Conservation (phyloP, 2,329 filamentous ascomycete genomes). For the Paraphoma sp. region DNA sequence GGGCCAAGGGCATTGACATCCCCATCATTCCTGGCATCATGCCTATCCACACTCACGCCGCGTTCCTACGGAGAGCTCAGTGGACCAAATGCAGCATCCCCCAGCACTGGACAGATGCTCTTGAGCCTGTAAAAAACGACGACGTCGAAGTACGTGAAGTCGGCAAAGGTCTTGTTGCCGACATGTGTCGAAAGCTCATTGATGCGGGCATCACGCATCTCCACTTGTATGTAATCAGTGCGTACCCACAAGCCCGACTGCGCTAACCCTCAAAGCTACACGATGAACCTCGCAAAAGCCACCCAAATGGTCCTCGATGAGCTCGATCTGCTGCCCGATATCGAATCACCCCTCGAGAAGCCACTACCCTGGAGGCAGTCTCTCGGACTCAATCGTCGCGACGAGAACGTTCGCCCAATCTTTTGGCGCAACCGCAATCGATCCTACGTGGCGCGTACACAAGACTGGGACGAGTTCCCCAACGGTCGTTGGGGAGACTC, state of each 20-base stretch:
- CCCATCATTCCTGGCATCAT: conserved; percentile 89
- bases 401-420: conserved; percentile 95
- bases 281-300: conserved; percentile 96
- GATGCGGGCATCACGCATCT: conserved; percentile 83
- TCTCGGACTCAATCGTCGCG: conserved; percentile 83
- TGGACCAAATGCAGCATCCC: conserved; percentile 91
- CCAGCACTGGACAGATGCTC: conserved; percentile 75
- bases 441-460: conserved; percentile 92
- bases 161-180: conserved; percentile 83
- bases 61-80: conserved; percentile 86
- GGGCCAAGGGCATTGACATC: conserved; percentile 81
- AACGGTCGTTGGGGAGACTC: conserved; percentile 99
- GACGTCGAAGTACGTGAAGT: conserved; percentile 90
- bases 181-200: conserved; percentile 88
- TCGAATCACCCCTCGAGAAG: conserved; percentile 80
- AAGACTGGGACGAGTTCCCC: conserved; percentile 99
- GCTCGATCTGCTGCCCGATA: conserved; percentile 78
- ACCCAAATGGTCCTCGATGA: conserved; percentile 95
- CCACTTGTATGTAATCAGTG: conserved; percentile 72
- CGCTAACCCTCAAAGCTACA: conserved; percentile 66
- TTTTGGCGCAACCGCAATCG: conserved; percentile 99
- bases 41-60: conserved; percentile 93
- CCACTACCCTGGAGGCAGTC: conserved; percentile 97
- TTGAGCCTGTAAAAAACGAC: conserved; percentile 96
- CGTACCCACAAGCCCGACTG: too few species aligned